Evolutionary conservation across 2,329 filamentous ascomycete genomes (phyloP).

Genomic region (Hypomyces perniciosus): DNA sequence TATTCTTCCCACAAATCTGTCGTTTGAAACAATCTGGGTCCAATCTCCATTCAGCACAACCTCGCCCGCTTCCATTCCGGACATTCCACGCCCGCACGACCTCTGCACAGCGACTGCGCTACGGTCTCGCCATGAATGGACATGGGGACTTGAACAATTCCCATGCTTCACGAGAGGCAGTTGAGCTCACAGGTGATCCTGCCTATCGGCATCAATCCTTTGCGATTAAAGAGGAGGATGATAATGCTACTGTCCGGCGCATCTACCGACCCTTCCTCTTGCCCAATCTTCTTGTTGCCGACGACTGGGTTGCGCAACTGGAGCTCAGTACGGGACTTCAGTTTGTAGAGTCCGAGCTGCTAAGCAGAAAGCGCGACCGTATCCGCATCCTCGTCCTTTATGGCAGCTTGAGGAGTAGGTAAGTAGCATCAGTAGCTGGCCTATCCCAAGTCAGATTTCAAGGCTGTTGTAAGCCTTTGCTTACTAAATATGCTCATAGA

Average conservation of each 20-base stretch:
- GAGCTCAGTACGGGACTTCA: conserved; percentile 46
- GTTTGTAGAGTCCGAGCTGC: conserved; percentile 28
- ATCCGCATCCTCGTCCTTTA: conserved; percentile 55
- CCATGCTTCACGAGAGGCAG: conserved; percentile 18
- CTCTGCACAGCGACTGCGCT: no score
- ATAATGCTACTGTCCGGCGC: conserved; percentile 38
- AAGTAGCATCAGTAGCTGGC: background rate
- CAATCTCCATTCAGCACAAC: no score
- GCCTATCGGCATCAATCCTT: conserved; percentile 29
- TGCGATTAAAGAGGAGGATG: conserved; percentile 39
- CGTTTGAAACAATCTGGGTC: no score
- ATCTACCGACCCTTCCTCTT: conserved; percentile 55
- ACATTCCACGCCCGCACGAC: no score
- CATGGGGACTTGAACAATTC: conserved; percentile 30
- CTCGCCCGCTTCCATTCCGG: no score
- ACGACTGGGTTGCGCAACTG: conserved; percentile 51
- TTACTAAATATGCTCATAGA: conserved; percentile 16
- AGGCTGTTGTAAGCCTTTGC: no score
- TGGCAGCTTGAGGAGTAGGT: conserved; percentile 48
- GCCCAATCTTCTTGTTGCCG: conserved; percentile 22
- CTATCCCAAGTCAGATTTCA: no score
- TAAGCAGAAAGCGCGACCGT: conserved; percentile 28
- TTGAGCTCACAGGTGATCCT: conserved; percentile 18
- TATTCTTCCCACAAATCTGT: no score
- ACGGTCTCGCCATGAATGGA: conserved; percentile 15